These are phyloP conservation scores for Cymbopogon citratus DNA, from an alignment of 176 grass and related monocot genomes.

Conservation along the genomic window DNA sequence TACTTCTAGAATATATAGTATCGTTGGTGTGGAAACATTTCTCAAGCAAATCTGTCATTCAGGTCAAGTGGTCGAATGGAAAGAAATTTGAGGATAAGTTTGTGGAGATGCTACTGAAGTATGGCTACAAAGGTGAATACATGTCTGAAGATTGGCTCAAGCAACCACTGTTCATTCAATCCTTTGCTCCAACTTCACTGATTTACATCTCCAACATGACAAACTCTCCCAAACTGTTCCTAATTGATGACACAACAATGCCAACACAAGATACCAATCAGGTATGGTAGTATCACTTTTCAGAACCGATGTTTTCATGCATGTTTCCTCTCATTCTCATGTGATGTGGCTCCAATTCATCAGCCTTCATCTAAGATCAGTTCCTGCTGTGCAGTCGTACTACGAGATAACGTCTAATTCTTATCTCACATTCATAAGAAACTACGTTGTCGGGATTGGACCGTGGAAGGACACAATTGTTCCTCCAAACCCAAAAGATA, in stretches of 20 bases:
- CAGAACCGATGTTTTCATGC: neutral
- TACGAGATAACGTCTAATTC: conserved; percentile 58
- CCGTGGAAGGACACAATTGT: conserved; percentile 89
- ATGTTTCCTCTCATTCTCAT: neutral
- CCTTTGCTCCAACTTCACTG: conserved; percentile 66
- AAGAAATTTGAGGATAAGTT: conserved; percentile 79
- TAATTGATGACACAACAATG: conserved; percentile 48
- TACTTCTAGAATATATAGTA: no score
- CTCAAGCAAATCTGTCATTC: conserved; percentile 15
- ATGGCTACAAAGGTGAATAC: conserved; percentile 66
- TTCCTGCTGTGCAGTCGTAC: conserved; percentile 52
- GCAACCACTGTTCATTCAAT: conserved; percentile 66
- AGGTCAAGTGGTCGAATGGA: conserved; percentile 66
- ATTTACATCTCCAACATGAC: conserved; percentile 67
- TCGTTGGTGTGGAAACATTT: neutral
- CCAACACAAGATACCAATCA: conserved; percentile 81
- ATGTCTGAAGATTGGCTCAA: conserved; percentile 66
- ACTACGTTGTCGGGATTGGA: conserved; percentile 73
- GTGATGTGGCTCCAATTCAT: neutral
- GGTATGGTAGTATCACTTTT: conserved; percentile 30
- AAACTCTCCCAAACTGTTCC: conserved; percentile 65
- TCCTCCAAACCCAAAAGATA: conserved; percentile 34
- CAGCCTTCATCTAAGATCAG: neutral
- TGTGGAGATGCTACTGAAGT: conserved; percentile 47
- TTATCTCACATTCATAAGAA: conserved; percentile 63